Evolutionary conservation across 805 yeast species (phyloP), one percentile per base, ranked within the genome.

Genomic region (Saccharomycopsis sp.): DNA sequence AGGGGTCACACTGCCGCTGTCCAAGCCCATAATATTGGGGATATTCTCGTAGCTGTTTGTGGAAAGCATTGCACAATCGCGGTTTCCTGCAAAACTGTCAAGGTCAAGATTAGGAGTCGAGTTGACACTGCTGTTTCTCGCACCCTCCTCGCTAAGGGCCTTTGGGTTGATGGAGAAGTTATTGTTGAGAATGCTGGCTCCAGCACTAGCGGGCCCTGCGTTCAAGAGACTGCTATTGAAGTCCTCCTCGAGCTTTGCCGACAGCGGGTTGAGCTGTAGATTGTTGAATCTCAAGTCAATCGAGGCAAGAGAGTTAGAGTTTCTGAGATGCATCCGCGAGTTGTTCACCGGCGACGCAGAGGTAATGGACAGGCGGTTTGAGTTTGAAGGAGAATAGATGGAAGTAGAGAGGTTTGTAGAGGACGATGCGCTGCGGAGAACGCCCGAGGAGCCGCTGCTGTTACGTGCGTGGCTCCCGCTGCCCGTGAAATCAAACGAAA

Each of bases 271-370:
- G 7, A 55, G 16, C 29, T 55, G 46, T n/a, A 55, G 34, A 23
- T 55, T 41, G 29, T 51, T 41, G 15, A 55, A 50, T 23, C 51
- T 4, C 16, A 55, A 40, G 23, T 56, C 58, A 52, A 56, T 56
- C 8, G 58, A 56, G 15, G 58, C 55, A 4, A 56, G 23, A 5
- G 58, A 56, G 23, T 52, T 51, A 14, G 58, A 56, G n/a, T 53
- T 37, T 21, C 53, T 4, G 23, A 15, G 40, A 29, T 55, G 53
- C 14, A 16, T 34, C 4, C 20, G 46, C 2, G 52, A 24, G 21
- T 41, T 29, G 3, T 12, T 23, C 2, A 46, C 14, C 3, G 34
- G 46, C 34, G 53, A 18, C 4, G 40, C 37, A 9, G 44, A 20
- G 24, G 51, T 29, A 7, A 24, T 44, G 15, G 14, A 20, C 9